Percentiles rank a stretch among this genome's conserved stretches.
phyloP scores from a whole-genome alignment of 306 rosid genomes.

The Sindora glabra region DNA sequence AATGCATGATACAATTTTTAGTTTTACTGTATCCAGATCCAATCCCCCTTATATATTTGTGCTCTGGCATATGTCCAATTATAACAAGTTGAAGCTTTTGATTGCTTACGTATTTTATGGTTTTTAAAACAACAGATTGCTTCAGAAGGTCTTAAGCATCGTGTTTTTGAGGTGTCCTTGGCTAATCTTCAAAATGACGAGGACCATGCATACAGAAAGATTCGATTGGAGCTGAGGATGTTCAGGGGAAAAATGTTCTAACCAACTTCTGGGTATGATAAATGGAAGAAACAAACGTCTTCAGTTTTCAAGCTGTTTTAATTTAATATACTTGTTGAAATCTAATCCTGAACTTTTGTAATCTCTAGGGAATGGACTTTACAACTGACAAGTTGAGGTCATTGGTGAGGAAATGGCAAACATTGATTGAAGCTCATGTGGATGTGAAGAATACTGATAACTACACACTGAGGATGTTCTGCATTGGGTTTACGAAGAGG shows the following conservation, averaged over 20 bases:
- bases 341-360: neutral
- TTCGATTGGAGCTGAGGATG: slow-evolving; percentile 90
- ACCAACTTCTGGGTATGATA: slow-evolving; percentile 86
- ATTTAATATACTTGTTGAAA: neutral
- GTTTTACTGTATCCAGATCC: no score
- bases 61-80: no score
- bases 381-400: slow-evolving; percentile 91
- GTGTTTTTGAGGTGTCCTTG: slow-evolving; percentile 85
- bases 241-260: slow-evolving; percentile 82
- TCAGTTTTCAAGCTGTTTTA: neutral
- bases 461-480: slow-evolving; percentile 75
- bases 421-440: slow-evolving; percentile 83
- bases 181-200: slow-evolving; percentile 98
- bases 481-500: slow-evolving; percentile 88
- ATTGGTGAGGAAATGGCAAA: slow-evolving; percentile 83
- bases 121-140: no score
- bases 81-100: no score
- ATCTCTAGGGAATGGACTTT: slow-evolving; percentile 70
- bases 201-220: slow-evolving; percentile 94
- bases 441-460: slow-evolving; percentile 90
- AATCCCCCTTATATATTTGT: no score
- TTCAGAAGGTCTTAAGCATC: slow-evolving; percentile 88
- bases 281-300: neutral
- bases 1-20: no score
- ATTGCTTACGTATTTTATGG: no score